phyloP scores from a whole-genome alignment of 2,329 filamentous ascomycete genomes.

The Simplicillium sp. region DNA sequence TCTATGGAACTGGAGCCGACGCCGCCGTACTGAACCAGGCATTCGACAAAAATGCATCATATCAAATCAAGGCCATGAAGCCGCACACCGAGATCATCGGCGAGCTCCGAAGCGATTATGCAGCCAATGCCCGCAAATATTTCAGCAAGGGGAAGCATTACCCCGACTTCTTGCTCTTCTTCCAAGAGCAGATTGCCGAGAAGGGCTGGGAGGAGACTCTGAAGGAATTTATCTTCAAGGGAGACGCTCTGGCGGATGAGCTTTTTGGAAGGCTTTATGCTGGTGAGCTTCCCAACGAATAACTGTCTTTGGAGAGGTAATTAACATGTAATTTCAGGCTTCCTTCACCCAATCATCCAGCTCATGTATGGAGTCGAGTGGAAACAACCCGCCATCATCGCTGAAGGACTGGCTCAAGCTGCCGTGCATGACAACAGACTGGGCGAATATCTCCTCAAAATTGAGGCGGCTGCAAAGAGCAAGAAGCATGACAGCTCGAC shows the following conservation, averaged over 20 bases:
- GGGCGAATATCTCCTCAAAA: conserved; percentile 38
- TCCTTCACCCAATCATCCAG: conserved; percentile 76
- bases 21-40: conserved; percentile 48
- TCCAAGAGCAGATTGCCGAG: conserved; percentile 59
- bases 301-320: not conserved
- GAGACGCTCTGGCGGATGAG: conserved; percentile 54
- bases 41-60: conserved; percentile 55
- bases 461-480: conserved; percentile 34
- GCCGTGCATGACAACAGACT: conserved; percentile 57
- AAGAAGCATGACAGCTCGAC: conserved; percentile 15
- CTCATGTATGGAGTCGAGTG: conserved; percentile 81
- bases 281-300: conserved; percentile 27
- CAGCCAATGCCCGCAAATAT: conserved; percentile 40
- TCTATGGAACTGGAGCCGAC: conserved; percentile 66
- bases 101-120: conserved; percentile 44
- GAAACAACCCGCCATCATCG: conserved; percentile 69
- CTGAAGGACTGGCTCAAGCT: conserved; percentile 69
- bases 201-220: conserved; percentile 53
- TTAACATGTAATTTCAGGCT: conserved; percentile 30
- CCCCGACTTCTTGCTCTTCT: conserved; percentile 67
- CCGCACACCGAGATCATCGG: conserved; percentile 39
- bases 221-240: conserved; percentile 58
- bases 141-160: conserved; percentile 58
- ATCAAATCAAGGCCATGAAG: conserved; percentile 50
- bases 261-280: conserved; percentile 60